Conservation (phyloP, 495 filamentous ascomycete species). For the Pseudoneurospora amorphoporcata region DNA sequence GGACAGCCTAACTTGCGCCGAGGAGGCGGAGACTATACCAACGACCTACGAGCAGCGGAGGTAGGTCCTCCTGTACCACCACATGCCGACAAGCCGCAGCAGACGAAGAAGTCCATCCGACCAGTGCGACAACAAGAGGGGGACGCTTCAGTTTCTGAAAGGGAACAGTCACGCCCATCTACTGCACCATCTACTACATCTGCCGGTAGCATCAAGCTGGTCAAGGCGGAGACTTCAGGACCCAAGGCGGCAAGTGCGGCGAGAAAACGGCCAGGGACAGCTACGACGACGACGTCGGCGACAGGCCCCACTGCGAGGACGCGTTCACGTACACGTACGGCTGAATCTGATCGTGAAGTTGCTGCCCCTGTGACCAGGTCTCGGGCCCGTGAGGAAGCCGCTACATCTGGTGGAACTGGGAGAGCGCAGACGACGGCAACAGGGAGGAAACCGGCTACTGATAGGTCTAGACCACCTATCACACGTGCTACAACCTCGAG, state of each 20-base stretch:
- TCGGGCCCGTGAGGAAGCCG: background rate
- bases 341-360: background rate
- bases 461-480: background rate
- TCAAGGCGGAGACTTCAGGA: background rate
- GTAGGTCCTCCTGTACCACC: constrained; percentile 2
- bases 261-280: background rate
- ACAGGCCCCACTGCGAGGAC: background rate
- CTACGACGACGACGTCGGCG: background rate
- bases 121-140: constrained; percentile 14
- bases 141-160: background rate
- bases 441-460: background rate
- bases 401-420: background rate
- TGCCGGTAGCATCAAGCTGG: constrained; percentile 1
- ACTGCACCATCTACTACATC: constrained; percentile 1
- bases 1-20: background rate
- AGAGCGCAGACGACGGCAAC: background rate
- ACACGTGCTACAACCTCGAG: background rate
- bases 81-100: constrained; percentile 15
- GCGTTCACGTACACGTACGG: background rate
- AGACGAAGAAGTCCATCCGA: constrained; percentile 16
- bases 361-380: background rate
- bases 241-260: background rate
- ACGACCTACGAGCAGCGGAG: background rate
- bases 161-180: background rate
- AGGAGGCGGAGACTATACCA: background rate